phyloP scores from a whole-genome alignment of 2,329 filamentous ascomycete species.

The Diaporthe eres region DNA sequence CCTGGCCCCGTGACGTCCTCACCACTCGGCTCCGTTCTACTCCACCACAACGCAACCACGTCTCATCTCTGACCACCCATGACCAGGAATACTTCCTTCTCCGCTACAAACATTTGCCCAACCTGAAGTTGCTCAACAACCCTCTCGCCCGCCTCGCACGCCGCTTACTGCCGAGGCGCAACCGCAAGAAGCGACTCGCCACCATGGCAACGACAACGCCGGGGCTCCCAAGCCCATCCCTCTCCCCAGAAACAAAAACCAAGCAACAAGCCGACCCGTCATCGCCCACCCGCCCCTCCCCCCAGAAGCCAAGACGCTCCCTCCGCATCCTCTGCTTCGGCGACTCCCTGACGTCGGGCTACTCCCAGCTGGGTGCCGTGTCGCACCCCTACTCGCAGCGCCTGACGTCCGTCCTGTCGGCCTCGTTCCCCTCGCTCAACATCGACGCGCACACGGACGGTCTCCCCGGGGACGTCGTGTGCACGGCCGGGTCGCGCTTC shows the following conservation, averaged over 20 bases:
- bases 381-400: conserved; percentile 64
- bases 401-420: conserved; percentile 62
- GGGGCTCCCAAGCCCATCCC: background rate
- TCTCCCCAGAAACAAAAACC: background rate
- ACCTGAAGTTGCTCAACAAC: background rate
- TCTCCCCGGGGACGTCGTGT: conserved; percentile 65
- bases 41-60: background rate
- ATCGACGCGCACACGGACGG: conserved; percentile 60
- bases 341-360: conserved; percentile 75
- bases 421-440: conserved; percentile 55
- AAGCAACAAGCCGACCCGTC: background rate
- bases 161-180: conserved; percentile 11
- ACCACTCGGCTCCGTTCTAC: background rate
- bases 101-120: background rate
- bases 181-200: background rate
- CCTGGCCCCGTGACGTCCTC: conserved; percentile 8
- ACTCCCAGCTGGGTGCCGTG: conserved; percentile 55
- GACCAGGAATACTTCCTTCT: background rate
- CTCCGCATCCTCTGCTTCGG: conserved; percentile 75
- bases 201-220: conserved; percentile 13
- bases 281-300: background rate
- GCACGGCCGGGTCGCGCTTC: conserved; percentile 42
- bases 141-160: conserved; percentile 6
- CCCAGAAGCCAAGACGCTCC: conserved; percentile 37
- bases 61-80: background rate